Evolutionary conservation across 208 protist genomes (phyloP), one percentile per base, ranked within the genome.

Genomic region (Kentomonas sorsogonicus): DNA sequence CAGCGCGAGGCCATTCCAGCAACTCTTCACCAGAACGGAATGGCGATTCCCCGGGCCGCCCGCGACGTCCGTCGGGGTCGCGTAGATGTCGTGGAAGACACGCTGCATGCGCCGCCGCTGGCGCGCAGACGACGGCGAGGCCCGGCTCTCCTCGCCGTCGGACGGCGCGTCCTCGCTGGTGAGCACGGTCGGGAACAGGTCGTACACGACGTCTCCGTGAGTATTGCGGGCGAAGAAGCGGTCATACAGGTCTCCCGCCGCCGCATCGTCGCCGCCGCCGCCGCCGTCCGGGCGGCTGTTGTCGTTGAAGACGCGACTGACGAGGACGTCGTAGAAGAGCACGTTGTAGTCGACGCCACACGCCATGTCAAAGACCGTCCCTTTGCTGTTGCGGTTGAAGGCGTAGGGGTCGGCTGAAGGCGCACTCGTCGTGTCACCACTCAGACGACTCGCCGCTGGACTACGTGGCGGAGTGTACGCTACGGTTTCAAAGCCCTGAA

Each of bases 311-410:
- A 85, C 79, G 1, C 85, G 69, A 11, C 69, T 48, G 10, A 92
- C 79, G 77, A 77, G 87, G 10, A 64, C 75, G 57, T 92, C 85
- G 63, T 92, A 92, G 44, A 92, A 83, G 33, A 47, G 69, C 39
- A 60, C 68, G 66, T 89, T 89, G 60, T 80, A 92, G 65, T 92
- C 85, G 79, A 92, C 85, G 10, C 77, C 85, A 75, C 85, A 92
- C 45, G 85, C 85, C 71, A 92, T 74, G 55, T 92, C 81, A 30
- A 92, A 89, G 16, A 67, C 67, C 3, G 74, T 78, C 4, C 58
- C 68, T n/a, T n/a, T n/a, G n/a, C n/a, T n/a, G n/a, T n/a, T n/a
- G n/a, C n/a, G n/a, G n/a, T n/a, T n/a, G n/a, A n/a, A n/a, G n/a
- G n/a, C n/a, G n/a, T n/a, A n/a, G n/a, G n/a, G n/a, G n/a, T n/a